Evolutionary conservation across 768 basidiomycete species (phyloP).

Genomic region (Boletellus ananas): DNA sequence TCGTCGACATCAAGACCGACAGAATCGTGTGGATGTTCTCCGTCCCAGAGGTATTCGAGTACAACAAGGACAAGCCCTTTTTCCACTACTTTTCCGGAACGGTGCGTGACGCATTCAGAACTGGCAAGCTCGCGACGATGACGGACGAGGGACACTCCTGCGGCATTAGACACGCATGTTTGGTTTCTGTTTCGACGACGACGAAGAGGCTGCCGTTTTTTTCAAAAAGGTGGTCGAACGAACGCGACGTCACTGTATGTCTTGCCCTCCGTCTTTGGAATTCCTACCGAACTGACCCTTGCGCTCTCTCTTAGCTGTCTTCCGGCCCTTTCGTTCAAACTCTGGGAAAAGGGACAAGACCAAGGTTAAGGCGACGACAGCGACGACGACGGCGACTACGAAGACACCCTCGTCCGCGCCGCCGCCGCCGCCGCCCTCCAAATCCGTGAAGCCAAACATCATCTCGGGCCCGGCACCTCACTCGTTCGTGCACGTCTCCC

Average conservation of each 20-base stretch:
- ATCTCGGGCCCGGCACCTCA: constrained; percentile 57
- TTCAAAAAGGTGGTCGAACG: constrained; percentile 57
- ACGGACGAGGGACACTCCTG: no score
- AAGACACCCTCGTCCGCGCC: constrained; percentile 32
- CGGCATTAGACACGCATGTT: constrained; percentile 40
- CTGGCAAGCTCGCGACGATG: no score
- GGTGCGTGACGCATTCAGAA: constrained; percentile 44
- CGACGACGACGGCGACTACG: constrained; percentile 6
- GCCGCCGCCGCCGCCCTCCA: constrained; percentile 26
- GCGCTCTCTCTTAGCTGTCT: constrained; percentile 19
- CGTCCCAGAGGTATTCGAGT: constrained; percentile 58
- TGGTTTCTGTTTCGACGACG: constrained; percentile 57
- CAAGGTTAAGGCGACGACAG: not conserved
- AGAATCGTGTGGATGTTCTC: constrained; percentile 69
- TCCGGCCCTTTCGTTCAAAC: constrained; percentile 27
- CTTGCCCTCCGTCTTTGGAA: not conserved
- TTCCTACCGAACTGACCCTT: not conserved
- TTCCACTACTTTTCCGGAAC: constrained; percentile 88
- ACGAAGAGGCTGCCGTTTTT: constrained; percentile 54
- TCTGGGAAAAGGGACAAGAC: constrained; percentile 24
- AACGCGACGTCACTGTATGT: constrained; percentile 41
- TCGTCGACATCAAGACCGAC: constrained; percentile 52
- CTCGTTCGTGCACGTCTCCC: constrained; percentile 64
- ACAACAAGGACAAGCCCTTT: constrained; percentile 82
- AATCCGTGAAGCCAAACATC: constrained; percentile 32